Conservation (phyloP, 2,329 filamentous ascomycete species). For the Magnaporthiopsis incrustans region DNA sequence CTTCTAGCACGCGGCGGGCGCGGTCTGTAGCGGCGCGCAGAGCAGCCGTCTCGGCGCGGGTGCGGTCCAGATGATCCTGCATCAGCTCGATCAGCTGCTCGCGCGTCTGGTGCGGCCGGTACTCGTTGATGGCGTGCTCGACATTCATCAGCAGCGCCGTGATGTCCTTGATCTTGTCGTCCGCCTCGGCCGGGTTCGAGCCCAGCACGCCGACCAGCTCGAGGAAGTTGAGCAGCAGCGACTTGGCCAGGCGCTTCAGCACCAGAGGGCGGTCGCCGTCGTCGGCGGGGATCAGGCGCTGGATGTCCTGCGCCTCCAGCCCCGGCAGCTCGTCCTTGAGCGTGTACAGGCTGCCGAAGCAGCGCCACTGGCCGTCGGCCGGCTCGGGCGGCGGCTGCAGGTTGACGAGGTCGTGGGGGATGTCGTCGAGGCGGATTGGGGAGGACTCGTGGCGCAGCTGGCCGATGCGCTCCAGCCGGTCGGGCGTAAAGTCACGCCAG, state of each 20-base stretch:
- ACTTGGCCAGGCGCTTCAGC: conserved; percentile 73
- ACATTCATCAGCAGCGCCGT: conserved; percentile 82
- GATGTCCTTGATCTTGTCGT: conserved; percentile 69
- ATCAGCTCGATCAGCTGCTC: conserved; percentile 82
- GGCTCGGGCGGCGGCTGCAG: conserved; percentile 78
- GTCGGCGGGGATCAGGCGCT: conserved; percentile 48
- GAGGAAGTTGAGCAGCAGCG: conserved; percentile 79
- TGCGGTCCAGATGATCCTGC: conserved; percentile 72
- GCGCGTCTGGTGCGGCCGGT: conserved; percentile 83
- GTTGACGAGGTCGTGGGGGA: conserved; percentile 65
- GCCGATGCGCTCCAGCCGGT: conserved; percentile 55
- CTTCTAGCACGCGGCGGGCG: conserved; percentile 65
- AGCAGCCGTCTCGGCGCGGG: conserved; percentile 63
- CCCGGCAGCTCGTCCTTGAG: conserved; percentile 55
- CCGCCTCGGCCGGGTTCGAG: conserved; percentile 53
- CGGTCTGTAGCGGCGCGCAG: conserved; percentile 61
- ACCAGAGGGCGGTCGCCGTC: conserved; percentile 58
- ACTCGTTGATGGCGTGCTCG: conserved; percentile 89
- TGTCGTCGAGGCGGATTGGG: conserved; percentile 28
- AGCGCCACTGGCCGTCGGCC: conserved; percentile 58
- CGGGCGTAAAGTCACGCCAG: conserved; percentile 77
- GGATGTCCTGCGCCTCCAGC: conserved; percentile 62
- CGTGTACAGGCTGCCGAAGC: conserved; percentile 64
- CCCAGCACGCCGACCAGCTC: conserved; percentile 69
- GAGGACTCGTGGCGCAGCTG: conserved; percentile 31